These are phyloP conservation scores for Vaccinium corymbosum DNA, from an alignment of 148 eudicot species.

Conservation along the genomic window DNA sequence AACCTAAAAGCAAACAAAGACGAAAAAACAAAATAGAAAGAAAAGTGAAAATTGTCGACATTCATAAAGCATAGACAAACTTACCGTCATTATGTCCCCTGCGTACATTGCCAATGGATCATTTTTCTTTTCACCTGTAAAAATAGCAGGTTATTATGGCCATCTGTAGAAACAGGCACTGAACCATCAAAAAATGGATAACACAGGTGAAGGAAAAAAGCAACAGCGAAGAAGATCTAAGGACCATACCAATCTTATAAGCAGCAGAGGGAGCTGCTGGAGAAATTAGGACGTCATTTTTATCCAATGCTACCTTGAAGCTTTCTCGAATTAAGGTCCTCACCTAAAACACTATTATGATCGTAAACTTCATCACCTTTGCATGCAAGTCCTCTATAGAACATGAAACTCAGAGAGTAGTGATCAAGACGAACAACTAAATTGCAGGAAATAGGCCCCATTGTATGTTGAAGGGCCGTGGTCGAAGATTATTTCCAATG, in stretches of 20 bases:
- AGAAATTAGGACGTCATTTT: slow-evolving; percentile 88
- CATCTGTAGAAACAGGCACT: background rate
- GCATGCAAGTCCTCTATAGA: background rate
- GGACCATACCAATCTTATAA: slow-evolving; percentile 74
- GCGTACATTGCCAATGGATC: slow-evolving; percentile 99
- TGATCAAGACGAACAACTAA: background rate
- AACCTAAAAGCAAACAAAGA: background rate
- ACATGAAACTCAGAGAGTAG: background rate
- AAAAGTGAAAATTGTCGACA: background rate
- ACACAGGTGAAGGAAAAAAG: slow-evolving; percentile 9
- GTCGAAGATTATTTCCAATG: background rate
- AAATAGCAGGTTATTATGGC: slow-evolving; percentile 21
- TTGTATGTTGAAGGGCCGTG: background rate
- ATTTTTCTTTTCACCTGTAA: slow-evolving; percentile 86
- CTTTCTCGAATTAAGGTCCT: slow-evolving; percentile 79
- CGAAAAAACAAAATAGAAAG: background rate
- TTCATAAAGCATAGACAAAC: slow-evolving; percentile 19
- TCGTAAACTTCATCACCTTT: slow-evolving; percentile 23
- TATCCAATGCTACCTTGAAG: slow-evolving; percentile 75
- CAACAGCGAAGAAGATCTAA: background rate
- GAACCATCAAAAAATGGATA: background rate
- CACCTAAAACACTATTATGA: slow-evolving; percentile 48
- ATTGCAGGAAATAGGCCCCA: background rate
- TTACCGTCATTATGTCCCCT: slow-evolving; percentile 96
- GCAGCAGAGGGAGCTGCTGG: slow-evolving; percentile 98